phyloP scores from a whole-genome alignment of 169 alveolate species.

The Eimeria acervulina region DNA sequence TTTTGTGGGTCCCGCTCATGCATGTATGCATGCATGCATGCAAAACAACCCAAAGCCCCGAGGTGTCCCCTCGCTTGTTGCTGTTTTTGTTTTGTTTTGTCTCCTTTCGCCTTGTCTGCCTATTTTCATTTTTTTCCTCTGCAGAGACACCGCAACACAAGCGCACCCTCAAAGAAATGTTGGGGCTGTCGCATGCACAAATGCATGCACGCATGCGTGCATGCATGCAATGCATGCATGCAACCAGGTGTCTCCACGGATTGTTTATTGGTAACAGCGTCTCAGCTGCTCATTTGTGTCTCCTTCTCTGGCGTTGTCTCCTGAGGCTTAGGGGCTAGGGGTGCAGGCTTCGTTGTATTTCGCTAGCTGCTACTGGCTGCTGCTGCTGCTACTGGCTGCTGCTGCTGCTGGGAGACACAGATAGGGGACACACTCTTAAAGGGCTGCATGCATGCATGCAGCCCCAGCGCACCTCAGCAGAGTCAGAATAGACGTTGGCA shows the following conservation, averaged over 20 bases:
- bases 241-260: too few species aligned
- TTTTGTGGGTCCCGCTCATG: neutral
- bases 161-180: too few species aligned
- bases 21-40: conserved; percentile 2
- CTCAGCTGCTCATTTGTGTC: too few species aligned
- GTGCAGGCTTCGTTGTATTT: too few species aligned
- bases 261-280: too few species aligned
- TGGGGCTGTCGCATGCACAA: neutral
- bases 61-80: neutral
- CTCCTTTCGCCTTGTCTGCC: neutral
- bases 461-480: neutral
- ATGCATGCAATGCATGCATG: too few species aligned
- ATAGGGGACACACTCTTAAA: too few species aligned
- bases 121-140: neutral
- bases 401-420: too few species aligned
- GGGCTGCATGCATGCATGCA: neutral
- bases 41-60: neutral
- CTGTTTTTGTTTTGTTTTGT: neutral
- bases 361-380: neutral
- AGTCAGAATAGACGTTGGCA: neutral
- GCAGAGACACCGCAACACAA: neutral
- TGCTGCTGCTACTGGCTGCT: neutral
- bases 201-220: neutral
- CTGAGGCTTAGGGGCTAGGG: too few species aligned
- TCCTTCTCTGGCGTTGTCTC: too few species aligned